A percentile compares a stretch with the other conserved stretches of the same genome.
Conservation (phyloP, 805 yeast genomes). For the Saturnispora besseyi region DNA sequence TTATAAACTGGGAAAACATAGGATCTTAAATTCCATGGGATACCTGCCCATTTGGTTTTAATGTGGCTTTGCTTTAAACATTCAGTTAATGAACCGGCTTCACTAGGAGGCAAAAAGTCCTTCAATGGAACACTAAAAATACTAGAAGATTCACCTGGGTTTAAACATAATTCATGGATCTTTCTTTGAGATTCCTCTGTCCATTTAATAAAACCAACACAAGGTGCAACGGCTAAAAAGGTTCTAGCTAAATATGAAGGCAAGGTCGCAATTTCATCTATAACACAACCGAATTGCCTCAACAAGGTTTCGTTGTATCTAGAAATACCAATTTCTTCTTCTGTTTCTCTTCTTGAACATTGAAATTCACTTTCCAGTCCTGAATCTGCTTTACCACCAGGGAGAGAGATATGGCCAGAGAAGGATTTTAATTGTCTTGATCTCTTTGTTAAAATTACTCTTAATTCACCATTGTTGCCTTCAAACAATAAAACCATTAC, state of each 20-base stretch:
- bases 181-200: slow-evolving; percentile 23
- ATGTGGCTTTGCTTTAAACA: slow-evolving; percentile 29
- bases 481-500: slow-evolving; percentile 68
- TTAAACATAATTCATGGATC: slow-evolving; percentile 33
- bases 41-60: slow-evolving; percentile 57
- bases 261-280: slow-evolving; percentile 52
- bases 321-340: slow-evolving; percentile 77
- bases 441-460: slow-evolving; percentile 74
- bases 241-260: slow-evolving; percentile 82
- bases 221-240: slow-evolving; percentile 74
- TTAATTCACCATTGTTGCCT: slow-evolving; percentile 63
- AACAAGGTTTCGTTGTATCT: slow-evolving; percentile 36
- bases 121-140: slow-evolving; percentile 61
- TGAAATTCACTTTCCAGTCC: slow-evolving; percentile 58
- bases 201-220: slow-evolving; percentile 54
- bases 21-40: slow-evolving; percentile 57
- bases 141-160: slow-evolving; percentile 71
- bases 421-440: slow-evolving; percentile 60
- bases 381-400: slow-evolving; percentile 86
- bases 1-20: slow-evolving; percentile 51
- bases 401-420: slow-evolving; percentile 86
- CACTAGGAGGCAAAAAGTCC: slow-evolving; percentile 41
- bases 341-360: slow-evolving; percentile 74
- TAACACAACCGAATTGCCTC: slow-evolving; percentile 40
- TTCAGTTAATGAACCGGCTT: slow-evolving; percentile 22